phyloP scores from a whole-genome alignment of 2,329 filamentous ascomycete genomes.

The Phaeosphaeria sp. region DNA sequence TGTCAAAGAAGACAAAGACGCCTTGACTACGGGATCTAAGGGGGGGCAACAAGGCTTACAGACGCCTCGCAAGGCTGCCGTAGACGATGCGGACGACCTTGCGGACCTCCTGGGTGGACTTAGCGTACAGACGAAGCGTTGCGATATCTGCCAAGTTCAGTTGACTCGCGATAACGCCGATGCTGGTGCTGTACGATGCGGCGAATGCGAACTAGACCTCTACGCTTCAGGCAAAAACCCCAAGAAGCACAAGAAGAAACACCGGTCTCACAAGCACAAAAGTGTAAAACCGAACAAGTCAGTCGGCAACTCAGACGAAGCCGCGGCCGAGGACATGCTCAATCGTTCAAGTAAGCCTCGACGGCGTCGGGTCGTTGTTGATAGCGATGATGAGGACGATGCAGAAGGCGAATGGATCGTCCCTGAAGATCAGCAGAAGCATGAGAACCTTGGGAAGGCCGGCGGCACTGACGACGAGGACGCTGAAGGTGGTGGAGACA shows the following conservation, averaged over 20 bases:
- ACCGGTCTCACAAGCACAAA: conserved; percentile 52
- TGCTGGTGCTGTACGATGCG: conserved; percentile 66
- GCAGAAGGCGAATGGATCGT: conserved; percentile 83
- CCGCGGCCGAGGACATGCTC: conserved; percentile 30
- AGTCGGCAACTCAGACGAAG: conserved; percentile 44
- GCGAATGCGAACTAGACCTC: conserved; percentile 77
- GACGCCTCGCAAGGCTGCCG: conserved; percentile 49
- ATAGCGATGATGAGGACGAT: conserved; percentile 72
- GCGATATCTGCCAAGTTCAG: conserved; percentile 80
- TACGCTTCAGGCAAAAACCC: conserved; percentile 58
- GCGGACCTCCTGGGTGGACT: conserved; percentile 87
- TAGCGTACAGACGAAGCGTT: conserved; percentile 77
- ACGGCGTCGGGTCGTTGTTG: conserved; percentile 58
- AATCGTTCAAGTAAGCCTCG: conserved; percentile 28
- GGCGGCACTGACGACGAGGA: conserved; percentile 89
- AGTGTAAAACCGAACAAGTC: conserved; percentile 46
- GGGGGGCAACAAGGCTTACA: conserved; percentile 46
- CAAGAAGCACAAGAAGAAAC: conserved; percentile 48
- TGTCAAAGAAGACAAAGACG: conserved; percentile 86
- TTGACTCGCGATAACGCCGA: conserved; percentile 64
- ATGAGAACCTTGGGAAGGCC: conserved; percentile 72
- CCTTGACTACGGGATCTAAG: conserved; percentile 68
- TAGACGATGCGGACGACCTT: conserved; percentile 78
- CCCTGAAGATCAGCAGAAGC: conserved; percentile 67
- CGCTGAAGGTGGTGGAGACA: conserved; percentile 84